Evolutionary conservation across 208 protist genomes (phyloP), one percentile per base, ranked within the genome.

Genomic region (Crithidia mellificae): DNA sequence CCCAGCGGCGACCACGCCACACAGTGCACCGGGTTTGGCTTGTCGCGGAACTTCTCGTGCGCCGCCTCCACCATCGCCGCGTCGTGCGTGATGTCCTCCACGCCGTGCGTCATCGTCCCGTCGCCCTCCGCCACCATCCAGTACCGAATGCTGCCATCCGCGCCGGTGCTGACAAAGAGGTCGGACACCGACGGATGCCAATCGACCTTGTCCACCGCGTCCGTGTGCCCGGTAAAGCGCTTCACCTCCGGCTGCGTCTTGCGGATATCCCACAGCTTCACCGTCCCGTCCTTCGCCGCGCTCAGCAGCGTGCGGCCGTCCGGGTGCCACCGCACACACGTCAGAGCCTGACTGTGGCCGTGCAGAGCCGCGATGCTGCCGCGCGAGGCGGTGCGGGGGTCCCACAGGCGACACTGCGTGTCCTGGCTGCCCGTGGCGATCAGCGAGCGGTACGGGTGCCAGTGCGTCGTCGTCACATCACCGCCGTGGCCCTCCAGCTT

Each of bases 361-460:
- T 91, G 81, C 44, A 96, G 81, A 7, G 84, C 83, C 17, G 87
- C 86, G 12, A 96, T 80, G 68, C 87, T 93, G 46, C 86, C 85
- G 15, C 80, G 73, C 24, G 85, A 77, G 1, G 86, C 86, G 17
- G 87, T 90, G 34, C 91, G 85, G 19, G 91, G 91, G 55, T 96
- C 91, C 88, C 91, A 96, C 44, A 96, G 70, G 14, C 91, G 84
- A 67, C 80, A 88, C 67, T 92, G 81, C 50, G 80, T 85, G 74
- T 96, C 91, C 63, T 94, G 87, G 53, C 88, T 93, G n/a, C 88
- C 91, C 22, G 91, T 93, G 2, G 88, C 83, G 50, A 96, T 85
- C 20, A 96, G 83, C 5, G 91, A 87, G 30, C 78, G 75, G 49
- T 80, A 86, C 14, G 88, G 91, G 73, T 96, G 91, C 91, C 91